phyloP scores from a whole-genome alignment of 2,329 filamentous ascomycete species.

The Colletotrichum siamense region DNA sequence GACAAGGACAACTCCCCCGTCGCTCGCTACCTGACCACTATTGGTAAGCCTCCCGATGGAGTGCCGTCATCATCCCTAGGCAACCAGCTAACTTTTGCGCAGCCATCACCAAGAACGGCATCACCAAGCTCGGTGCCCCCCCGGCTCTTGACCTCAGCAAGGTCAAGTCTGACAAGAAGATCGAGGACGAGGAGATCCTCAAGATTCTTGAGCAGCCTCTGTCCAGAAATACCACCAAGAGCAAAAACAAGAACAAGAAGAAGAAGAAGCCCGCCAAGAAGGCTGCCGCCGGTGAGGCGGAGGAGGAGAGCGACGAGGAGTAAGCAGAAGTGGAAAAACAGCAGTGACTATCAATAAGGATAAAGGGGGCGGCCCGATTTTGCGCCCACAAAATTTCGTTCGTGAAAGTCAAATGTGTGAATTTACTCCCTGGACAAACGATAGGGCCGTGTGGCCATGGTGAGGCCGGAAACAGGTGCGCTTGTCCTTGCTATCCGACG shows the following conservation, averaged over 20 bases:
- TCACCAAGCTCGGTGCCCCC: conserved; percentile 83
- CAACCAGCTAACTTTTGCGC: conserved; percentile 11
- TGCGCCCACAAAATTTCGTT: conserved; percentile 15
- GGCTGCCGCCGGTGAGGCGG: conserved; percentile 37
- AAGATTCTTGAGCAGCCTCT: conserved; percentile 92
- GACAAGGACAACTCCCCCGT: conserved; percentile 90
- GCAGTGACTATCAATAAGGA: conserved; percentile 16
- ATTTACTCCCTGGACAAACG: conserved; percentile 7
- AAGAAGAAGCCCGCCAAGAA: conserved; percentile 66
- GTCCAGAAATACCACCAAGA: conserved; percentile 87
- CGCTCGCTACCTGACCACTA: conserved; percentile 85
- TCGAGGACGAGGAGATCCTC: conserved; percentile 92
- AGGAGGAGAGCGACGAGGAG: conserved; percentile 40
- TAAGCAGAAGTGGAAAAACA: conserved; percentile 23
- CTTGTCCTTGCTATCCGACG: conserved; percentile 30
- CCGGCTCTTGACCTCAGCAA: conserved; percentile 78
- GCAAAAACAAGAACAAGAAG: conserved; percentile 83
- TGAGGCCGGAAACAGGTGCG: conserved; percentile 16
- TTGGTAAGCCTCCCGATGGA: conserved; percentile 71
- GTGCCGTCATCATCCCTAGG: background rate
- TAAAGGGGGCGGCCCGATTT: conserved; percentile 9
- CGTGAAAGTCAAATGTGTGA: conserved; percentile 20
- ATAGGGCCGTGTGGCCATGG: background rate
- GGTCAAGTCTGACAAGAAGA: conserved; percentile 97
- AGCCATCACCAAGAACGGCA: conserved; percentile 98